Conservation (phyloP, 352 stramenopile species). For the Nothophytophthora sp. region DNA sequence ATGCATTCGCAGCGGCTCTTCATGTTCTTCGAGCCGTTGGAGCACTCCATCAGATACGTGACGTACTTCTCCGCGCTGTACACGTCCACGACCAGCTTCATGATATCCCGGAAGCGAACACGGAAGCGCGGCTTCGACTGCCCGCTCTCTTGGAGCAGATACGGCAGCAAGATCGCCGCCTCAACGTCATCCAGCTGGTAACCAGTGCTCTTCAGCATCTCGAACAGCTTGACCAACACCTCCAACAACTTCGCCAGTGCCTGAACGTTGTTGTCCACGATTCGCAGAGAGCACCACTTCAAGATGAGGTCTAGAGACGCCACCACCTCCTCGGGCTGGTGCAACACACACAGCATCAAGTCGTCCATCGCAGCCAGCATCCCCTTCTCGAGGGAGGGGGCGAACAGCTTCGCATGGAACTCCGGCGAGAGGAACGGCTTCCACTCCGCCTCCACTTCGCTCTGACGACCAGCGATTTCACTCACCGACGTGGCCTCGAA, state of each 20-base stretch:
- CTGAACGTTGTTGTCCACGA: slow-evolving; percentile 90
- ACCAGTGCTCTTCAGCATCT: slow-evolving; percentile 61
- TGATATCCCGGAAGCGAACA: slow-evolving; percentile 82
- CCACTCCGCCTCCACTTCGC: slow-evolving; percentile 80
- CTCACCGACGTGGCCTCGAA: slow-evolving; percentile 71
- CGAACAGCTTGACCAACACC: slow-evolving; percentile 79
- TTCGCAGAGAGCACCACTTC: slow-evolving; percentile 85
- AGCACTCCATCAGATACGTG: slow-evolving; percentile 76
- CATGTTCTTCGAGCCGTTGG: slow-evolving; percentile 86
- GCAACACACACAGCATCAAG: slow-evolving; percentile 62
- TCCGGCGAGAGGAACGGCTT: slow-evolving; percentile 64
- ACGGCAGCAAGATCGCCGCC: slow-evolving; percentile 79
- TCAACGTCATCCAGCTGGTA: slow-evolving; percentile 86
- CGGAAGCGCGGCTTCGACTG: slow-evolving; percentile 86
- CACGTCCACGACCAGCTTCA: slow-evolving; percentile 79
- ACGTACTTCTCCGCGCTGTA: slow-evolving; percentile 82
- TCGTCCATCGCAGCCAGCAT: slow-evolving; percentile 83
- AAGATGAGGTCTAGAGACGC: slow-evolving; percentile 73
- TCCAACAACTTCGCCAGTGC: slow-evolving; percentile 82
- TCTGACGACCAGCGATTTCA: slow-evolving; percentile 74
- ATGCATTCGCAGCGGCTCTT: slow-evolving; percentile 87
- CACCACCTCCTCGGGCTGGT: slow-evolving; percentile 69
- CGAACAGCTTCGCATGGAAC: slow-evolving; percentile 82
- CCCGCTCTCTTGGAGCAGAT: slow-evolving; percentile 82
- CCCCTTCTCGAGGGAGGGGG: slow-evolving; percentile 74